These are phyloP conservation scores for Trametes villosa DNA, from an alignment of 768 basidiomycete species.

Conservation along the genomic window DNA sequence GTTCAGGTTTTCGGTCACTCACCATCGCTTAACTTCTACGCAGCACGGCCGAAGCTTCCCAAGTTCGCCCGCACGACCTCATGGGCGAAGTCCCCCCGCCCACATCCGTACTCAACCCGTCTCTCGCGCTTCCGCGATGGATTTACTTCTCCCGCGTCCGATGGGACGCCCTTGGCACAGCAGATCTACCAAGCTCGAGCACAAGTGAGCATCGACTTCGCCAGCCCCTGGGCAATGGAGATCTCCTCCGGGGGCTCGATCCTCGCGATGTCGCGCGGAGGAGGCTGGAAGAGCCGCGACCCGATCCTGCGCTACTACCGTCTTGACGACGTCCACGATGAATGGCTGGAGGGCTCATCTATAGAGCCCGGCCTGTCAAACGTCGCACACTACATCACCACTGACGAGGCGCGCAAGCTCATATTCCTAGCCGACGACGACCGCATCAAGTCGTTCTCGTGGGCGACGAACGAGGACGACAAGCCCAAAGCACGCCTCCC, in stretches of 20 bases:
- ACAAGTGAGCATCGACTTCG: conserved; percentile 34
- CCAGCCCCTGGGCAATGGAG: conserved; percentile 8
- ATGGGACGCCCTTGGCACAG: conserved; percentile 30
- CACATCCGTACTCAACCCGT: conserved; percentile 37
- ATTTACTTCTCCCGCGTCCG: conserved; percentile 24
- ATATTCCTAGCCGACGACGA: conserved; percentile 41
- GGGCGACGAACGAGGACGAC: conserved; percentile 20
- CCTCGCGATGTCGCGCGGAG: conserved; percentile 30
- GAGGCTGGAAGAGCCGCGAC: conserved; percentile 41
- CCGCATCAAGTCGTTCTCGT: conserved; percentile 46
- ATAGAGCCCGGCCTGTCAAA: conserved; percentile 31
- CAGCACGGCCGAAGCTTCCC: no score
- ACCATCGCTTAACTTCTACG: no score
- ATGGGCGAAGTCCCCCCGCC: conserved; percentile 32
- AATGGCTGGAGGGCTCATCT: conserved; percentile 13
- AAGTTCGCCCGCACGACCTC: conserved; percentile 15
- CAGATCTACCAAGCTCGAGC: conserved; percentile 42
- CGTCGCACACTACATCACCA: conserved; percentile 27
- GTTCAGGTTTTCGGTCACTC: neutral
- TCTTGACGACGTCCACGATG: conserved; percentile 25
- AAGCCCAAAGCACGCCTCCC: conserved; percentile 3
- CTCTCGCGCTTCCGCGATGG: conserved; percentile 41
- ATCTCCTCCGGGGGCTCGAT: conserved; percentile 32
- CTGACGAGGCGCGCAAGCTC: conserved; percentile 42
- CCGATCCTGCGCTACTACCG: conserved; percentile 36